These are phyloP conservation scores for Neurospora sp. DNA, from an alignment of 495 filamentous ascomycete species.

Conservation along the genomic window DNA sequence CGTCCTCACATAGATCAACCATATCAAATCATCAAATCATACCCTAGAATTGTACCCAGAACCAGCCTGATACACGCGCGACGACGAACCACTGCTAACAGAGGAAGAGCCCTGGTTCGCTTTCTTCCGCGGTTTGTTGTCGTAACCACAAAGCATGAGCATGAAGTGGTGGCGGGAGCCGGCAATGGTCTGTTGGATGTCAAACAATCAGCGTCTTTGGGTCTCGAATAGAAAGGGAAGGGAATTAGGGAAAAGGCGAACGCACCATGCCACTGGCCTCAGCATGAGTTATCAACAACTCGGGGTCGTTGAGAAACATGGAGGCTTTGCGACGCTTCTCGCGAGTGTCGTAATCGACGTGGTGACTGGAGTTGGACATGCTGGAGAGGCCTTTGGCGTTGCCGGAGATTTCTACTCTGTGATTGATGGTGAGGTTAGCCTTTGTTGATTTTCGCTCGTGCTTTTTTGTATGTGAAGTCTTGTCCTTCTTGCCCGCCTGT, in stretches of 20 bases:
- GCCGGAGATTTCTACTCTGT: neutral
- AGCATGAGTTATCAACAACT: conserved; percentile 44
- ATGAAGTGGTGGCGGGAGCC: conserved; percentile 39
- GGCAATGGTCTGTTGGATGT: conserved; percentile 30
- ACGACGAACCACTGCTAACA: neutral
- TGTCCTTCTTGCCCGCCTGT: neutral
- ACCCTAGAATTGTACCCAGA: neutral
- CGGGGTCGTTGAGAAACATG: conserved; percentile 37
- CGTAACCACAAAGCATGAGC: conserved; percentile 38
- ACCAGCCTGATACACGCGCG: neutral
- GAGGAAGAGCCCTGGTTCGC: neutral
- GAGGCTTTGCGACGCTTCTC: conserved; percentile 33
- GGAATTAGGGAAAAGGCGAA: conserved; percentile 1
- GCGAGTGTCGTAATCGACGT: conserved; percentile 18
- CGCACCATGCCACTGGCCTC: conserved; percentile 35
- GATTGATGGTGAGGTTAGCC: neutral
- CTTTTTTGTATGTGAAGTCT: neutral
- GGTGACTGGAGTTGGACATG: neutral
- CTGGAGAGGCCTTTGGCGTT: neutral
- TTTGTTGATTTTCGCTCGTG: neutral
- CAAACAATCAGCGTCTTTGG: neutral
- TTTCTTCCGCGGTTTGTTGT: conserved; percentile 18
- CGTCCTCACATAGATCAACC: neutral
- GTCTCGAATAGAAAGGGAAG: neutral
- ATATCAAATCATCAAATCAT: neutral